These are phyloP conservation scores for Xylaria nigripes DNA, from an alignment of 495 filamentous ascomycete genomes.

Conservation along the genomic window DNA sequence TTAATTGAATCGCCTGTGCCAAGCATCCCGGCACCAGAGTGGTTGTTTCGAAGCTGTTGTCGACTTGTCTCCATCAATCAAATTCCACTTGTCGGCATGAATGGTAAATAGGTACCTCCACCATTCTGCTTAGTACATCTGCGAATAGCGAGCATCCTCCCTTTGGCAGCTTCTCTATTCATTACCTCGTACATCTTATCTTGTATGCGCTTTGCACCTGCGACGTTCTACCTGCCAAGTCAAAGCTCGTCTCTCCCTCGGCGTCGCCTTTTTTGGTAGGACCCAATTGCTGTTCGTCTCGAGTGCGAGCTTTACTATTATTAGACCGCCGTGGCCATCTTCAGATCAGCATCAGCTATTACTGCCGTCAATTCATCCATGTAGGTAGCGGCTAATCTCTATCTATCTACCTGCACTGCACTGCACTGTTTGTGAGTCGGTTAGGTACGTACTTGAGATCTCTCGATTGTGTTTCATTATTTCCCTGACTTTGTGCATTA, in stretches of 20 bases:
- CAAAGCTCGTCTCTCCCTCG: too few relatives aligned
- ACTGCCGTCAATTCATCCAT: neutral
- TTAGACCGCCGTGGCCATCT: neutral
- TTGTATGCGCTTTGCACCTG: neutral
- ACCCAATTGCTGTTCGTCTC: neutral
- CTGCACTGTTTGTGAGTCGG: neutral
- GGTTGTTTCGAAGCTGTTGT: neutral
- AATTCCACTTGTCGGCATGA: neutral
- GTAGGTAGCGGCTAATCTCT: neutral
- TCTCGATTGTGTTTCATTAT: neutral
- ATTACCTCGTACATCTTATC: neutral
- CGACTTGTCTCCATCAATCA: neutral
- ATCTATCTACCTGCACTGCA: neutral
- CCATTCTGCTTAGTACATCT: neutral
- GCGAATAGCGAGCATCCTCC: too few relatives aligned
- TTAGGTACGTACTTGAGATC: neutral
- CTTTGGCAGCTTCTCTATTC: too few relatives aligned
- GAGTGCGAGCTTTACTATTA: too few relatives aligned
- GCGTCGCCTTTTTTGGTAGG: neutral
- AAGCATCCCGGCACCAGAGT: neutral
- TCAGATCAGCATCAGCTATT: neutral
- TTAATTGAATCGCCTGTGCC: constrained; percentile 26
- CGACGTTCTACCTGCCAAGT: neutral
- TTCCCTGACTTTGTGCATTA: neutral
- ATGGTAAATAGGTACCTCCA: neutral